Conservation (phyloP, 1,284 basidiomycete species). For the Fomitopsis betulina region DNA sequence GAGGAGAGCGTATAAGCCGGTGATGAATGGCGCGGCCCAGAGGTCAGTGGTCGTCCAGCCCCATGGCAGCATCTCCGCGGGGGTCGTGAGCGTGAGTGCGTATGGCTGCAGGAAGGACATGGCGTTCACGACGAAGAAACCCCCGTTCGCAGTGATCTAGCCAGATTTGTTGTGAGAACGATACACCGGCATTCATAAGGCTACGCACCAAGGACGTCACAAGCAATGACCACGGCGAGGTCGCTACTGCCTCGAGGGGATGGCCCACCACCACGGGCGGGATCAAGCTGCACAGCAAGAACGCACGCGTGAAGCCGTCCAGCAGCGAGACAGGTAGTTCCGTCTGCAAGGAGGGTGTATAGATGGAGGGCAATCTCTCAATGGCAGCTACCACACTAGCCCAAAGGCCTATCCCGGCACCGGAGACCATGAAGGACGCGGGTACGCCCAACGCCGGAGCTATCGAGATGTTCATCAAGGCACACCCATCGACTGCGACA, state of each 20-base stretch:
- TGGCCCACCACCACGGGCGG: conserved; percentile 58
- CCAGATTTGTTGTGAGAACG: too few species aligned
- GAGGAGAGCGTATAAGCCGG: conserved; percentile 66
- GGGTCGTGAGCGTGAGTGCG: conserved; percentile 57
- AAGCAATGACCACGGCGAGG: conserved; percentile 69
- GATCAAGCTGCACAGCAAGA: conserved; percentile 67
- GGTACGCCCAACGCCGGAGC: conserved; percentile 59
- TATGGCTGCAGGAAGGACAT: conserved; percentile 67
- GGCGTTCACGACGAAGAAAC: conserved; percentile 67
- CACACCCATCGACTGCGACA: neutral
- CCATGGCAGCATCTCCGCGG: conserved; percentile 62
- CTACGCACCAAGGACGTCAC: conserved; percentile 53
- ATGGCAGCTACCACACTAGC: conserved; percentile 50
- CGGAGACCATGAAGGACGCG: conserved; percentile 69
- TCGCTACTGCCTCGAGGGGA: conserved; percentile 41
- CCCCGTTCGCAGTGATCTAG: conserved; percentile 65
- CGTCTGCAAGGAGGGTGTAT: conserved; percentile 41
- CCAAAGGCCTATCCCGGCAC: conserved; percentile 53
- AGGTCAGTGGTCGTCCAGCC: conserved; percentile 74
- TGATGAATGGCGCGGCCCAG: conserved; percentile 70
- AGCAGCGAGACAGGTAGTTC: conserved; percentile 63
- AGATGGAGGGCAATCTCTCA: conserved; percentile 54
- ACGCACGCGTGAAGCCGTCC: conserved; percentile 66
- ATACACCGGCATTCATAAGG: too few species aligned
- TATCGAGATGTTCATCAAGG: conserved; percentile 21